Percentiles rank a stretch among this genome's conserved stretches.
Conservation (phyloP, 257 asterid species). For the Solanum sejunctum region DNA sequence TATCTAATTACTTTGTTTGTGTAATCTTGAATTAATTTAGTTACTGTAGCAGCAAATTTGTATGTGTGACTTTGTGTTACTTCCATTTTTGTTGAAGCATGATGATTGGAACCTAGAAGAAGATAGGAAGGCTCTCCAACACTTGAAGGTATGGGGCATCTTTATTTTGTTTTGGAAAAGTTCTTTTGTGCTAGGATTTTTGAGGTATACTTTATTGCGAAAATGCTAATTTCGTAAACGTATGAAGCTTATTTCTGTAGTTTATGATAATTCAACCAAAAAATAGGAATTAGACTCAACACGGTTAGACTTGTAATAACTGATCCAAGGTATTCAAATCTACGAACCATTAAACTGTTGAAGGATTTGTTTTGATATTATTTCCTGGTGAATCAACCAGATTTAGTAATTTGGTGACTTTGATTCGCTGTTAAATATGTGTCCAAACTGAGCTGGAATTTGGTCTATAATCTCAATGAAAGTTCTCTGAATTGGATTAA, state of each 20-base stretch:
- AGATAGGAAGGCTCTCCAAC: constrained; percentile 71
- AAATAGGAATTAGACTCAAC: background rate
- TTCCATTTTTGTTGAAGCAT: constrained; percentile 34
- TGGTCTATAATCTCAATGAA: background rate
- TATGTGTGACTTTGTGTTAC: background rate
- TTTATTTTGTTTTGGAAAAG: background rate
- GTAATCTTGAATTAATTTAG: background rate
- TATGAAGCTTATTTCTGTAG: background rate
- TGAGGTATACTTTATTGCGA: background rate
- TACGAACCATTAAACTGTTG: background rate
- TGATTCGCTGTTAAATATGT: background rate
- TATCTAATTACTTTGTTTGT: background rate
- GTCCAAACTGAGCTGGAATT: background rate
- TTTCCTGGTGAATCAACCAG: background rate
- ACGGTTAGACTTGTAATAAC: background rate
- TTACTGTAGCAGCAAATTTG: background rate
- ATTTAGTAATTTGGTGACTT: background rate
- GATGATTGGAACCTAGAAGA: constrained; percentile 86
- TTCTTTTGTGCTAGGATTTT: background rate
- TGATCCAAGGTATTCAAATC: background rate
- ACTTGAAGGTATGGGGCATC: constrained; percentile 42
- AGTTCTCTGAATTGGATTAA: background rate
- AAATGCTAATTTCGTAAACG: background rate
- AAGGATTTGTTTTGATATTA: background rate
- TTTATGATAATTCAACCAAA: background rate